phyloP scores from a whole-genome alignment of 331 rosid species.

The Prunus yedoensis region DNA sequence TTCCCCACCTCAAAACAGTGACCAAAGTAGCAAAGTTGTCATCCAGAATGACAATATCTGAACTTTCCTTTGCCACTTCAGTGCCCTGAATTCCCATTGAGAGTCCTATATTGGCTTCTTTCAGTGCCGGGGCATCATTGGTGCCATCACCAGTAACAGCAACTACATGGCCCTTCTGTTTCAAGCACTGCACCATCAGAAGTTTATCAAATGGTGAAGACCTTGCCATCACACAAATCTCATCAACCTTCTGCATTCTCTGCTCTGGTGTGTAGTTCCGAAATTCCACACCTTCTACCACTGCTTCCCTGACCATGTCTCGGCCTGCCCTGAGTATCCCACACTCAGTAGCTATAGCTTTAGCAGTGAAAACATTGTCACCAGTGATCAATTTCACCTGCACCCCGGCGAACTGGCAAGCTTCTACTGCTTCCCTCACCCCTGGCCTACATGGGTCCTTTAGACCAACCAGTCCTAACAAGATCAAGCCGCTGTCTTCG shows the following conservation, averaged over 20 bases:
- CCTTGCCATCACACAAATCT: slow-evolving; percentile 37
- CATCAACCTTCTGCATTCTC: slow-evolving; percentile 34
- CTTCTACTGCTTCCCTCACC: slow-evolving; percentile 27
- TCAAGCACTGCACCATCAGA: slow-evolving; percentile 37
- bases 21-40: slow-evolving; percentile 33
- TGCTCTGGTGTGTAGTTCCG: slow-evolving; percentile 25
- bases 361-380: slow-evolving; percentile 36
- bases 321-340: slow-evolving; percentile 24
- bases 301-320: slow-evolving; percentile 10
- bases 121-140: slow-evolving; percentile 34
- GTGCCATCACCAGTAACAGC: slow-evolving; percentile 37
- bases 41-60: slow-evolving; percentile 38
- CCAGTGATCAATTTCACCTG: slow-evolving; percentile 33
- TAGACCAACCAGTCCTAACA: slow-evolving; percentile 33
- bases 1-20: slow-evolving; percentile 36
- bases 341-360: slow-evolving; percentile 37
- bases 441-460: slow-evolving; percentile 35
- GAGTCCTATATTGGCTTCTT: slow-evolving; percentile 40
- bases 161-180: slow-evolving; percentile 40
- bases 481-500: slow-evolving; percentile 20
- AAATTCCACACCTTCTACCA: slow-evolving; percentile 34
- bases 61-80: slow-evolving; percentile 31
- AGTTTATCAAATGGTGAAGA: slow-evolving; percentile 40
- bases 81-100: slow-evolving; percentile 42
- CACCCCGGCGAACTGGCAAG: slow-evolving; percentile 25